Evolutionary conservation across 805 yeast genomes (phyloP).

Genomic region (Hanseniaspora lindneri): DNA sequence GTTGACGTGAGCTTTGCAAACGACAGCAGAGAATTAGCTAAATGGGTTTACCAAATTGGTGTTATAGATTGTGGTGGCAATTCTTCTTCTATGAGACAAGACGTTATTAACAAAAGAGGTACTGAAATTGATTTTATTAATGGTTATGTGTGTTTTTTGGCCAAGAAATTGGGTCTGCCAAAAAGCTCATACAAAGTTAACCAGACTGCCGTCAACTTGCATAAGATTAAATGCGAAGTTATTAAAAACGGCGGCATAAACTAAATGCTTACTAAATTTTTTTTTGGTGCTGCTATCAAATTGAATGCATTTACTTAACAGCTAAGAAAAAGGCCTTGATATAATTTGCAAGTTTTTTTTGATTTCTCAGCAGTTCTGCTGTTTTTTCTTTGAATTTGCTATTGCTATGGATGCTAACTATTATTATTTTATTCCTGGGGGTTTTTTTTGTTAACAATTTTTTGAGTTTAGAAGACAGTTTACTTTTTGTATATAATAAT

Average conservation of each 20-base stretch:
- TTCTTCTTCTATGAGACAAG: constrained; percentile 44
- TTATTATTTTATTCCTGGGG: too few relatives aligned
- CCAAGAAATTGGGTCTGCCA: constrained; percentile 32
- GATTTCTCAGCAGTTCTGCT: too few relatives aligned
- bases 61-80: constrained; percentile 43
- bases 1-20: constrained; percentile 17
- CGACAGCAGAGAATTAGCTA: constrained; percentile 28
- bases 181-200: constrained; percentile 26
- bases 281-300: too few relatives aligned
- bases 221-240: constrained; percentile 11
- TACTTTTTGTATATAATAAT: too few relatives aligned
- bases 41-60: constrained; percentile 33
- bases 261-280: too few relatives aligned
- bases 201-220: constrained; percentile 14
- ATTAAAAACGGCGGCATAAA: constrained; percentile 1
- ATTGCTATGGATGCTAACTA: too few relatives aligned
- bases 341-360: too few relatives aligned
- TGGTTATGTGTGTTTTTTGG: constrained; percentile 59
- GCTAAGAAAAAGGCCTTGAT: too few relatives aligned
- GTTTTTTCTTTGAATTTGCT: too few relatives aligned
- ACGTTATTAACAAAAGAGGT: constrained; percentile 37
- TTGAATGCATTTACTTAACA: too few relatives aligned
- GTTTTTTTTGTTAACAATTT: too few relatives aligned
- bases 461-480: too few relatives aligned
- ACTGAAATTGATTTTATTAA: constrained; percentile 79